Base-by-base conservation (phyloP, 768 basidiomycete species). In the Crassisporium funariophilum region DNA sequence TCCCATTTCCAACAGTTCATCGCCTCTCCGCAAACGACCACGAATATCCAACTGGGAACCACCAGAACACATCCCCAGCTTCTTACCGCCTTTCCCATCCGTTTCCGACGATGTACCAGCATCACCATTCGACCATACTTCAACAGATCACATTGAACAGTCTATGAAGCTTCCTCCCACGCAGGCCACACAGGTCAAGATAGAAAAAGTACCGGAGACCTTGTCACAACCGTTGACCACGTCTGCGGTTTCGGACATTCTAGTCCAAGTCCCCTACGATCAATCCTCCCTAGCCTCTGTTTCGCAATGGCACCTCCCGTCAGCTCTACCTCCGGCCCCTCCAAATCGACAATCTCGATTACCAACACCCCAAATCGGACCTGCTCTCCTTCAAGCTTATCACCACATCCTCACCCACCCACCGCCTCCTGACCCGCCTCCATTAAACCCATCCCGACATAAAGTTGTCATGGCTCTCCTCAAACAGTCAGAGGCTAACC, bases 341-440 rank as follows among this genome's bases (percentile, higher is more conserved):
- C 55, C 58, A 4, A 33, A 45, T 22, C 56, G 56, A 25, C 33
- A 49, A 22, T 47, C 63, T 20, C 74, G 71, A 4, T 60, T 73
- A 5, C 63, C 77, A 4, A 76, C 77, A 1, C 79, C 83, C 0
- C 79, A 78, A 53, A 76, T 77, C 5, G 83, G 87, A 52, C 84
- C 77, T 2, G 74, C 86, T 1, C 76, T 90, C 22, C 62, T 87
- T 34, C 69, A 73, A 10, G 88, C 85, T 4, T 90, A 88, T 58
- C 89, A 88, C 52, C 83, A 90, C 54, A 84, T 89, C 49, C 75
- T 89, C 40, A 88, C 84, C 0, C 81, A 89, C 54, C 84, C 85
- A 1, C 78, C 83, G 0, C 69, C 81, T 0, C 61, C 75, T 0
- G 67, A 70, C 42, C 68, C 73, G 0, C 70, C 71, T 4, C 61